phyloP scores from a whole-genome alignment of 495 filamentous ascomycete species.

The Penicillium pancosmium region DNA sequence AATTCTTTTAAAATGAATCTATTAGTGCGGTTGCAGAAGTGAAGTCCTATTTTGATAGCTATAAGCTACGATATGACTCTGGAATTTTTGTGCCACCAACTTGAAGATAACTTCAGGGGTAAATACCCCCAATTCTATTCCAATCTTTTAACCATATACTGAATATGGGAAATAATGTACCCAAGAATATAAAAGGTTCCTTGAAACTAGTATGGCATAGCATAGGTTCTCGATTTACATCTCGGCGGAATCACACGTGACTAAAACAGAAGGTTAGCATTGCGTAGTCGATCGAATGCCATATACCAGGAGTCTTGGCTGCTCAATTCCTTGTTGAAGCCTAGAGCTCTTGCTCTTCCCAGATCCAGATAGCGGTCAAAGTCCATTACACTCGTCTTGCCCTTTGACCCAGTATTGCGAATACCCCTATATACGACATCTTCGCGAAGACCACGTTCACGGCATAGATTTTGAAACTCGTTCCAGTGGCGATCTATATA shows the following conservation, averaged over 20 bases:
- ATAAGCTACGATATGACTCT: too few relatives aligned
- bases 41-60: too few relatives aligned
- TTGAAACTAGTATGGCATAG: too few relatives aligned
- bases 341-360: conserved; percentile 2
- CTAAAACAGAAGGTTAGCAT: conserved; percentile 8
- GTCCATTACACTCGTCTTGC: conserved; percentile 5
- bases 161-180: too few relatives aligned
- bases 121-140: too few relatives aligned
- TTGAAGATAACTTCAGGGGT: too few relatives aligned
- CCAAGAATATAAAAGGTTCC: too few relatives aligned
- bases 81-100: too few relatives aligned
- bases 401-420: neutral
- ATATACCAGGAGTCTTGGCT: conserved; percentile 10
- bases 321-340: neutral
- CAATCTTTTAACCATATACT: too few relatives aligned
- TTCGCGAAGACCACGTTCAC: conserved; percentile 3
- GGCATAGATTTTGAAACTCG: conserved; percentile 6
- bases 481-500: conserved; percentile 1
- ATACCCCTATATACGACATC: conserved; percentile 12
- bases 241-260: neutral
- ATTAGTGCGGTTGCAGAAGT: too few relatives aligned
- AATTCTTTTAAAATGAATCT: too few relatives aligned
- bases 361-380: conserved; percentile 15
- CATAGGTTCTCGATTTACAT: too few relatives aligned
- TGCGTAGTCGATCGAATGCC: conserved; percentile 13